Evolutionary conservation across 23 red algal species (phyloP).

Genomic region (Cyanidiococcus yangmingshanensis): DNA sequence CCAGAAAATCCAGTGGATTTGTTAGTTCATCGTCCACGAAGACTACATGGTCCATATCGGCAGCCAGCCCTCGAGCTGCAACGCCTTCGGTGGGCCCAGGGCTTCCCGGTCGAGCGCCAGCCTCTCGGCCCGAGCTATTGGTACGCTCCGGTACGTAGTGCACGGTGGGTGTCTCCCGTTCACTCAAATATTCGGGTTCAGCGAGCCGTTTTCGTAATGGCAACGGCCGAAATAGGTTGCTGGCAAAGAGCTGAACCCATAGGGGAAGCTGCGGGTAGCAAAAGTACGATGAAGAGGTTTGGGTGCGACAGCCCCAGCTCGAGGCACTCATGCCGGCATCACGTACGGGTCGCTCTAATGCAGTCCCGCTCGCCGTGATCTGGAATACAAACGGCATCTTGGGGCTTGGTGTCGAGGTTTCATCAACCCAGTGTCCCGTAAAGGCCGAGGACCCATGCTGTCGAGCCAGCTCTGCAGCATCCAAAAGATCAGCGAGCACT

Average conservation of each 20-base stretch:
- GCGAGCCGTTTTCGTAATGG: neutral
- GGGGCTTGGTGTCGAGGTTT: neutral
- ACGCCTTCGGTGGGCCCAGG: neutral
- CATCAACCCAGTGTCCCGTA: neutral
- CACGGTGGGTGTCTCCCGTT: neutral
- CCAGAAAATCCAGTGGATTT: neutral
- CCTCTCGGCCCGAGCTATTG: neutral
- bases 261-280: neutral
- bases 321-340: neutral
- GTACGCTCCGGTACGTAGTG: neutral
- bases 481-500: constrained; percentile 2
- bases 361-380: neutral
- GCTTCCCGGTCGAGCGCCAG: neutral
- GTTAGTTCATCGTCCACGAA: neutral
- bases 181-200: constrained; percentile 10
- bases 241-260: neutral
- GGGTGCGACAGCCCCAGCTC: neutral
- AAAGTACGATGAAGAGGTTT: neutral
- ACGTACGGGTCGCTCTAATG: neutral
- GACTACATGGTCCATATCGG: neutral
- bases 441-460: neutral
- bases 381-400: constrained; percentile 1
- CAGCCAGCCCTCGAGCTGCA: neutral
- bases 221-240: constrained; percentile 9
- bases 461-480: constrained; percentile 6